Conservation (phyloP, 345 rosid genomes). For the Pistacia vera region DNA sequence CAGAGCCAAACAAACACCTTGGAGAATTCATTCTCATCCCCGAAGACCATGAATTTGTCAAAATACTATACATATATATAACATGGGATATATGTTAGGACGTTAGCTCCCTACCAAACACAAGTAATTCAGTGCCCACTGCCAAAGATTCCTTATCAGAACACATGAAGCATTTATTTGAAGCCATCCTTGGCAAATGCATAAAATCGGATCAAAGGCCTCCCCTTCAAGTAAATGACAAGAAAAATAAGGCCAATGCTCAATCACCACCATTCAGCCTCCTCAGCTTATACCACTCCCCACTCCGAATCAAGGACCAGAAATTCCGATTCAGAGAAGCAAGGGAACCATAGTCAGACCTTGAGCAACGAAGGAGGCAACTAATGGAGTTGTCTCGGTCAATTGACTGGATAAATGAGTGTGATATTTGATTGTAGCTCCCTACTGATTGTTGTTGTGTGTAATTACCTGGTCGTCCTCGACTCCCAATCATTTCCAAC, state of each 20-base stretch:
- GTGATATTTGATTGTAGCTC: slow-evolving; percentile 17
- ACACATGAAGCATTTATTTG: slow-evolving; percentile 67
- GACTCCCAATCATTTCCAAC: too few species aligned
- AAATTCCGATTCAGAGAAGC: slow-evolving; percentile 69
- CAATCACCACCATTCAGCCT: slow-evolving; percentile 43
- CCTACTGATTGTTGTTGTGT: too few species aligned
- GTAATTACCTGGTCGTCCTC: too few species aligned
- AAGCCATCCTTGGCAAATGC: slow-evolving; percentile 81
- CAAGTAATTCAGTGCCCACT: slow-evolving; percentile 40
- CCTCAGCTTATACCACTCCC: slow-evolving; percentile 70
- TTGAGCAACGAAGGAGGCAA: slow-evolving; percentile 66
- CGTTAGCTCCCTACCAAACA: slow-evolving; percentile 67
- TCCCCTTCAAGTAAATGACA: slow-evolving; percentile 87
- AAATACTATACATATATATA: slow-evolving; percentile 78
- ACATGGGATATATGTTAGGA: slow-evolving; percentile 37
- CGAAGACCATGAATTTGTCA: slow-evolving; percentile 79
- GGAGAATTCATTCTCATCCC: slow-evolving; percentile 84
- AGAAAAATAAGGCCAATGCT: slow-evolving; percentile 92
- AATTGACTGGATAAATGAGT: slow-evolving; percentile 63
- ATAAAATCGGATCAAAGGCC: slow-evolving; percentile 84
- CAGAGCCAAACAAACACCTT: slow-evolving; percentile 93
- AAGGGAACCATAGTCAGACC: slow-evolving; percentile 83
- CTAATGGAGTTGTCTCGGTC: slow-evolving; percentile 74
- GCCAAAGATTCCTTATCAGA: slow-evolving; percentile 85
- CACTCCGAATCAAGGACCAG: slow-evolving; percentile 58